phyloP scores from a whole-genome alignment of 805 yeast genomes.

The Candida chilensis region DNA sequence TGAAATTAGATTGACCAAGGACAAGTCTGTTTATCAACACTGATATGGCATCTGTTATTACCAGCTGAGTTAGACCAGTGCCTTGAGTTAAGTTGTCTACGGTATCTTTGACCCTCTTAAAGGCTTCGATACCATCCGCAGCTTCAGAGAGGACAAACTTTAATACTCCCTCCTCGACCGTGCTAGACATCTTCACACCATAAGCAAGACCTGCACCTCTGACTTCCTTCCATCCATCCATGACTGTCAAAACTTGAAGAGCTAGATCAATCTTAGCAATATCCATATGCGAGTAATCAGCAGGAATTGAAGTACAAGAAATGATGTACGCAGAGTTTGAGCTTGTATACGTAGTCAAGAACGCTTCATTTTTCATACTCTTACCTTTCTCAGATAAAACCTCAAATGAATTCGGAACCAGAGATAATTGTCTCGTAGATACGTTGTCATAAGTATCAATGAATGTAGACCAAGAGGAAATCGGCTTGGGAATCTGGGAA shows the following conservation, averaged over 20 bases:
- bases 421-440: too few relatives aligned
- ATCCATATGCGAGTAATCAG: too few relatives aligned
- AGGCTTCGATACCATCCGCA: constrained; percentile 66
- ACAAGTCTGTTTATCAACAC: constrained; percentile 69
- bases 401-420: constrained; percentile 44
- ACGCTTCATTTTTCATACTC: constrained; percentile 43
- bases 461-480: constrained; percentile 46
- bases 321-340: constrained; percentile 73
- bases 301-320: constrained; percentile 51
- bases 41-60: constrained; percentile 68
- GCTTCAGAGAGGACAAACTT: constrained; percentile 70
- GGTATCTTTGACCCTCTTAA: constrained; percentile 53
- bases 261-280: constrained; percentile 64
- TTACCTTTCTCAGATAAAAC: constrained; percentile 50
- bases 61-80: constrained; percentile 46
- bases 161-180: constrained; percentile 59
- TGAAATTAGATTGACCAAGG: constrained; percentile 52
- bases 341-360: constrained; percentile 67
- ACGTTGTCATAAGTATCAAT: too few relatives aligned
- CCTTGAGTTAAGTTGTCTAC: constrained; percentile 56
- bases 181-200: constrained; percentile 60
- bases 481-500: constrained; percentile 39
- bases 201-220: constrained; percentile 94
- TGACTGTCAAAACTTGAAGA: constrained; percentile 68
- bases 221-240: constrained; percentile 95